Evolutionary conservation across 371 early-diverging fungal species (phyloP), one percentile per base, ranked within the genome.

Genomic region (Apophysomyces ossiformis): DNA sequence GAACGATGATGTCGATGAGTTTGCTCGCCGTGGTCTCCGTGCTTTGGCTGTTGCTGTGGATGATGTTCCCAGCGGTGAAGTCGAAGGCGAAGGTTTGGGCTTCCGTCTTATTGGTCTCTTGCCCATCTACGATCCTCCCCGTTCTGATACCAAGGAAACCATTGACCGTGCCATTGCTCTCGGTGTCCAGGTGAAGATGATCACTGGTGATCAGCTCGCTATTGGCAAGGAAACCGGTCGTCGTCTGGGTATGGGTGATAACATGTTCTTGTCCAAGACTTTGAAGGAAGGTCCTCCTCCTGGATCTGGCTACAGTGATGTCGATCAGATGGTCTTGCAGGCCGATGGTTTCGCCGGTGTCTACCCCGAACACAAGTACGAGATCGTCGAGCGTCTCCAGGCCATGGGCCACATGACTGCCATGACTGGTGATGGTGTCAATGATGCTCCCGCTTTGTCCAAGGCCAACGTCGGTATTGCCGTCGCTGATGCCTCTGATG

Each of bases 341-440:
- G 83, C 90, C 57, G 83, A 89, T 60, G 93, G 93, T 64, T 93
- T 95, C 79, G 95, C 95, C 26, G 87, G 95, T 69, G 92, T 93
- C 69, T 88, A 86, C 74, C 94, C 97, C 35, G 95, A 96, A 73
- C 92, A 93, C 83, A 96, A 95, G 87, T 85, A 91, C 66, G 90
- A 91, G 75, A 92, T 96, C 77, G 93, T 97, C 60, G 88, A 89
- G 70, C 90, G 92, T 58, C 86, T 96, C 63, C 93, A 95, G 78
- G 81, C 82, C 69, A 77, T 83, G 63, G 88, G 88, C 21, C 87
- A 91, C 66, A 82, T 90, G 73, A 94, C 92, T 64, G 90, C 88
- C 65, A 94, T 94, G 93, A 93, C 93, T 61, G 97, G 97, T 70
- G 95, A 96, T 77, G 95, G 96, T 80, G 94, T 94, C 68, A 96